Evolutionary conservation across 2,329 filamentous ascomycete genomes (phyloP), one percentile per base, ranked within the genome.

Genomic region (Leptographium wingfieldii): DNA sequence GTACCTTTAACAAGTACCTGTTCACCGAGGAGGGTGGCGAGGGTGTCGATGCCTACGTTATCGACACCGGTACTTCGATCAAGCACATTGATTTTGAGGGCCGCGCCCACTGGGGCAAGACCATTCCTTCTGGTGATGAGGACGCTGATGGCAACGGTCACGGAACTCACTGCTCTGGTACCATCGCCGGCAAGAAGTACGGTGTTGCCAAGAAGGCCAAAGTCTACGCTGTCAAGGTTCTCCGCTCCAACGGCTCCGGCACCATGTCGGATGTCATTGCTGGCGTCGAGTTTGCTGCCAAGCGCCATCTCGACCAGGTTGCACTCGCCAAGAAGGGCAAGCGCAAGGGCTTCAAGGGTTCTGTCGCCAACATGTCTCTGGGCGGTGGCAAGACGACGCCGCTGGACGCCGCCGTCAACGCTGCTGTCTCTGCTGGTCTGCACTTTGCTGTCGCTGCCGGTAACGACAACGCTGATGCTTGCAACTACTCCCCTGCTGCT

Each of bases 171-270:
- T 99, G 94, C 85, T 97, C 94, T 65, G 94, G 94, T 68, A 99
- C 95, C 64, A 87, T 99, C 69, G 94, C 89, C 66, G 94, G 95
- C 73, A 95, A 94, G 85, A 96, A 96, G 81, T 99, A 96, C 72
- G 94, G 94, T 83, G 94, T 99, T 65, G 92, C 94, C 73, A 99
- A 99, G 87, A 96, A 97, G 84, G 94, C 95, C 71, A 85, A 90
- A 68, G 80, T 99, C 74, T 92, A 95, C 71, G 94, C 94, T 66
- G 92, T 99, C 80, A 99, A 99, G 86, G 94, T 99, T 49, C 88
- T 99, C 68, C 85, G 88, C 73, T 96, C 92, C 69, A 99, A 96
- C 76, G 94, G 94, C 69, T 96, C 92, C 56, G 94, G 94, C 69
- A 92, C 90, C 73, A 99, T 99, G 95, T 92, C 92, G 61, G 94